Conservation (phyloP, 257 asterid species). For the Marsdenia floribunda region DNA sequence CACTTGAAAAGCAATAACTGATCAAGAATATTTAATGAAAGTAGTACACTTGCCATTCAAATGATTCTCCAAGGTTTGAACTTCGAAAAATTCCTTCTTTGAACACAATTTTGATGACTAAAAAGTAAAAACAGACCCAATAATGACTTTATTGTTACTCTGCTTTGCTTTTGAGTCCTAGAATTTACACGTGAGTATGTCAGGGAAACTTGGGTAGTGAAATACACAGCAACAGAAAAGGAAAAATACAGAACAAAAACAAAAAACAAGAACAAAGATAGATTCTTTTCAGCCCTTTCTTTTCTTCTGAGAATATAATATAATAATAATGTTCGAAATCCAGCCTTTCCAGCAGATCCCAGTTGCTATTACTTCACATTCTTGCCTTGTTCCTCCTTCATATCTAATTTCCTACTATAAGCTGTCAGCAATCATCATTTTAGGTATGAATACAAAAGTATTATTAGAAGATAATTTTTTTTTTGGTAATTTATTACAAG, state of each 20-base stretch:
- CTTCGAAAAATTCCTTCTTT: conserved; percentile 8
- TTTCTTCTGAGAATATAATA: conserved; percentile 1
- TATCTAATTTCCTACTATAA: conserved; percentile 1
- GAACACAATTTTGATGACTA: conserved; percentile 8
- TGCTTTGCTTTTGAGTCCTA: background rate
- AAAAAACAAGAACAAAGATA: conserved; percentile 11
- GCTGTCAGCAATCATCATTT: conserved; percentile 15
- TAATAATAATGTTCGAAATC: conserved; percentile 10
- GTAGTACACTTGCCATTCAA: no score
- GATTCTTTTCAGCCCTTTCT: conserved; percentile 16
- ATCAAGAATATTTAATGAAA: background rate
- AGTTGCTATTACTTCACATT: conserved; percentile 12
- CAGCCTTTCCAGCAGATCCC: conserved; percentile 20
- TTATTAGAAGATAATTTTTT: background rate
- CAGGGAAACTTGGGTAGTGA: conserved; percentile 29
- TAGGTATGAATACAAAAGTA: background rate
- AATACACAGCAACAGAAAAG: background rate
- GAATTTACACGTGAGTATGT: conserved; percentile 34
- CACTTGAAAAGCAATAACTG: background rate
- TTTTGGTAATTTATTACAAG: background rate
- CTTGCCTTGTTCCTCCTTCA: conserved; percentile 8
- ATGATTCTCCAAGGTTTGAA: background rate
- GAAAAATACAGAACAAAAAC: background rate
- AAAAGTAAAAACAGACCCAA: background rate
- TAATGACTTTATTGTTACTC: background rate